phyloP scores from a whole-genome alignment of 192 early-diverging fungal species.

The Coemansia sp. region DNA sequence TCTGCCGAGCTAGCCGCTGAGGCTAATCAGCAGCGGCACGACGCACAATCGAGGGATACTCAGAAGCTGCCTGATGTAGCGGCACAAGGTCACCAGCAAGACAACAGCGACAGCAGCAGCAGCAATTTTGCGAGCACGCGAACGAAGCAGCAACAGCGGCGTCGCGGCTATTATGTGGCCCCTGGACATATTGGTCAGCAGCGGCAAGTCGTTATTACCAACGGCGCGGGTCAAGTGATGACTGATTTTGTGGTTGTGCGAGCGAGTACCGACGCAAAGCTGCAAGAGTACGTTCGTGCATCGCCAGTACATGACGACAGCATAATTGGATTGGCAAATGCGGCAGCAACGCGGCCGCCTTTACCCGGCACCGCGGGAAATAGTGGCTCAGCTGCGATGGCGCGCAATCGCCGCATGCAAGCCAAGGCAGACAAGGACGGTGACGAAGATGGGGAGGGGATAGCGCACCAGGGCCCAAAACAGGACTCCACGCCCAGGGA shows the following conservation, averaged over 20 bases:
- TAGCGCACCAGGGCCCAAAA: slow-evolving; percentile 4
- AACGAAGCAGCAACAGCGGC: slow-evolving; percentile 11
- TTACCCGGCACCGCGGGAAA: slow-evolving; percentile 5
- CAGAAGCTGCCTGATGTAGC: neutral
- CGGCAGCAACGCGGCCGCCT: neutral
- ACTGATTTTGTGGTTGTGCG: slow-evolving; percentile 51
- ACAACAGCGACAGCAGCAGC: neutral
- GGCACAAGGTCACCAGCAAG: neutral
- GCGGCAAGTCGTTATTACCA: slow-evolving; percentile 43
- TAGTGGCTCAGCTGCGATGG: neutral
- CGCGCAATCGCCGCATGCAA: slow-evolving; percentile 1
- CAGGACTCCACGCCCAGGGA: slow-evolving; percentile 10
- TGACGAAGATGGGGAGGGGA: slow-evolving; percentile 4
- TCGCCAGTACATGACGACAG: slow-evolving; percentile 18
- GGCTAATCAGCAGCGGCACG: neutral
- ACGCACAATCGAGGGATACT: neutral
- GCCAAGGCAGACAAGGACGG: neutral
- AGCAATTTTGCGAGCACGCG: slow-evolving; percentile 1
- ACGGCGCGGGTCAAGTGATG: slow-evolving; percentile 51
- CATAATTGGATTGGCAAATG: neutral
- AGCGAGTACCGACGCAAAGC: slow-evolving; percentile 20
- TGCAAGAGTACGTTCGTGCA: slow-evolving; percentile 16
- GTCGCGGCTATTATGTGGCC: slow-evolving; percentile 13
- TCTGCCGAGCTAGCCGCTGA: neutral
- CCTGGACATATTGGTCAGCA: slow-evolving; percentile 16